phyloP scores from a whole-genome alignment of 2,329 filamentous ascomycete species.

The Passalora sequoiae region DNA sequence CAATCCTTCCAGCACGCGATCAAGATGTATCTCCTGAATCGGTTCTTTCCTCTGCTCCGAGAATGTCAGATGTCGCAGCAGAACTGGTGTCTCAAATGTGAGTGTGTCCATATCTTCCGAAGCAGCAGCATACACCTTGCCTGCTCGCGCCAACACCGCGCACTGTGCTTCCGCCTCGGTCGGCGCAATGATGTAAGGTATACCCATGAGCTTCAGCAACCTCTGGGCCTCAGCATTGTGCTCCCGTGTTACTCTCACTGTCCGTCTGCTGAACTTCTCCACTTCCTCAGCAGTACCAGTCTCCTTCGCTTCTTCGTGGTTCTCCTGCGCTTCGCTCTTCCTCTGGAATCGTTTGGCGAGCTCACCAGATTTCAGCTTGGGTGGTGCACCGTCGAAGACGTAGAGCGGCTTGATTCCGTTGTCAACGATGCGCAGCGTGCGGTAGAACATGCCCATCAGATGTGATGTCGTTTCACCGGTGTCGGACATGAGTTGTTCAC shows the following conservation, averaged over 20 bases:
- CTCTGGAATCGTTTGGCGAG: slow-evolving; percentile 92
- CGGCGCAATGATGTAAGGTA: slow-evolving; percentile 89
- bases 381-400: slow-evolving; percentile 94
- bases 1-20: slow-evolving; percentile 79
- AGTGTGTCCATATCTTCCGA: slow-evolving; percentile 99
- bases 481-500: slow-evolving; percentile 93
- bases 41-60: slow-evolving; percentile 97
- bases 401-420: slow-evolving; percentile 98
- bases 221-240: slow-evolving; percentile 94
- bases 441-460: slow-evolving; percentile 99
- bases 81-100: slow-evolving; percentile 87
- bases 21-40: slow-evolving; percentile 88
- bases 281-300: slow-evolving; percentile 96
- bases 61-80: slow-evolving; percentile 90
- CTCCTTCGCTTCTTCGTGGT: slow-evolving; percentile 91
- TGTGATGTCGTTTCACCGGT: slow-evolving; percentile 95
- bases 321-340: slow-evolving; percentile 86
- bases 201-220: slow-evolving; percentile 88
- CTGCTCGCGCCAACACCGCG: slow-evolving; percentile 78
- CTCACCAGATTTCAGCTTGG: slow-evolving; percentile 96
- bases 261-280: slow-evolving; percentile 92
- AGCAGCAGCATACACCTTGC: slow-evolving; percentile 93
- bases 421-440: slow-evolving; percentile 94
- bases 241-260: slow-evolving; percentile 90
- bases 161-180: slow-evolving; percentile 98